These are phyloP conservation scores for Heracleum sosnowskyi DNA, from an alignment of 129 eudicot species.

Conservation along the genomic window DNA sequence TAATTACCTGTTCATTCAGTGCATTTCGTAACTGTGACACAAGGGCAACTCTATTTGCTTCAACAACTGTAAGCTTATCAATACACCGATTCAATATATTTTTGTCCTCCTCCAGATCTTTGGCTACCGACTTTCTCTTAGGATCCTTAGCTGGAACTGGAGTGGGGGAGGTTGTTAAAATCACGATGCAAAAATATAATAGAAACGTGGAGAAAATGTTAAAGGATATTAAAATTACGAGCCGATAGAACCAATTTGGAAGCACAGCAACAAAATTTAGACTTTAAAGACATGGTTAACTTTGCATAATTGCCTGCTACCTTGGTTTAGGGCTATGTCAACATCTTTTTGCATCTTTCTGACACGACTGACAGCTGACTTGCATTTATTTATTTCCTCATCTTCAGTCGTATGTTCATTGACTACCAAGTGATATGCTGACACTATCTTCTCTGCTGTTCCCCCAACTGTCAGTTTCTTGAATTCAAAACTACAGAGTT, in stretches of 20 bases:
- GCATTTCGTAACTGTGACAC: conserved; percentile 79
- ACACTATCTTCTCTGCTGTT: conserved; percentile 73
- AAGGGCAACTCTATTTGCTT: conserved; percentile 81
- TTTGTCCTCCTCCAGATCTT: conserved; percentile 77
- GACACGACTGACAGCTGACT: conserved; percentile 55
- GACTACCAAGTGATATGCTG: conserved; percentile 71
- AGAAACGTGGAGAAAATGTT: not conserved
- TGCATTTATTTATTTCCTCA: conserved; percentile 73
- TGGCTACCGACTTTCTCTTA: conserved; percentile 50
- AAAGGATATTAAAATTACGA: not conserved
- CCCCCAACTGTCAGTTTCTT: conserved; percentile 88
- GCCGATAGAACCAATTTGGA: not conserved
- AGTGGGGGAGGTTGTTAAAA: not conserved
- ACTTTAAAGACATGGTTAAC: not conserved
- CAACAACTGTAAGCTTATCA: conserved; percentile 78
- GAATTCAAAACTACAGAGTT: conserved; percentile 11
- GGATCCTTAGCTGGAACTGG: conserved; percentile 71
- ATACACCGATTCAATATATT: conserved; percentile 47
- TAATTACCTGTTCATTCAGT: conserved; percentile 64
- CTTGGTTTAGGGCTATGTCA: conserved; percentile 52
- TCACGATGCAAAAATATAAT: not conserved
- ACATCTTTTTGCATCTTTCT: conserved; percentile 78
- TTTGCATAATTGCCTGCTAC: conserved; percentile 23
- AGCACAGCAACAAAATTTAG: not conserved
- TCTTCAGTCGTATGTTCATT: conserved; percentile 76